A percentile compares a stretch with the other conserved stretches of the same genome.
Evolutionary conservation across 2,329 filamentous ascomycete species (phyloP).

Genomic region (Penicillium sp.): DNA sequence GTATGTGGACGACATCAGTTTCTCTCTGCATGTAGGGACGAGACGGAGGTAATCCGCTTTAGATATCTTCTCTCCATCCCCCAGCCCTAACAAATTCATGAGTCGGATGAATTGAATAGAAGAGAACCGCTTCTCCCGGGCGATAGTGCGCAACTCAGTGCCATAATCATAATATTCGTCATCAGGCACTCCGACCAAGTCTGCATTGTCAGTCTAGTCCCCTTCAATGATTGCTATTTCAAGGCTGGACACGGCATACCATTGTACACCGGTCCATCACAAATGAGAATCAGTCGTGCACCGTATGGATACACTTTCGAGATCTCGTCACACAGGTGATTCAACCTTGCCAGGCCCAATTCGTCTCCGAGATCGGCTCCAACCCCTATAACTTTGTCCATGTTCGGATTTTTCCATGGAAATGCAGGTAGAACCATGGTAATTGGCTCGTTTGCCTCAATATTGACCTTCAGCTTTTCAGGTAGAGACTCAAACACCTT

Average conservation of each 20-base stretch:
- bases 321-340: slow-evolving; percentile 10
- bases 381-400: slow-evolving; percentile 6
- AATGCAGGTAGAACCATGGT: slow-evolving; percentile 11
- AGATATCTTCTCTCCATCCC: slow-evolving; percentile 5
- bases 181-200: slow-evolving; percentile 8
- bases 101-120: slow-evolving; percentile 7
- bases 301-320: slow-evolving; percentile 11
- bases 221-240: not conserved
- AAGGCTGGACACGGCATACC: not conserved
- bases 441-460: slow-evolving; percentile 1
- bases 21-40: slow-evolving; percentile 4
- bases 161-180: slow-evolving; percentile 10
- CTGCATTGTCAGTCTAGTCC: not conserved
- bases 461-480: slow-evolving; percentile 6
- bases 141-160: slow-evolving; percentile 6
- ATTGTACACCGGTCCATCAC: slow-evolving; percentile 9
- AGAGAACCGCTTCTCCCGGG: slow-evolving; percentile 4
- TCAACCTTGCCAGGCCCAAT: slow-evolving; percentile 6
- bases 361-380: slow-evolving; percentile 7
- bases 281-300: slow-evolving; percentile 7
- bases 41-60: slow-evolving; percentile 7
- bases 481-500: slow-evolving; percentile 3
- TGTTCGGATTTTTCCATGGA: slow-evolving; percentile 9
- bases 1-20: slow-evolving; percentile 8
- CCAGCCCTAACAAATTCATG: not conserved